Percentiles rank a stretch among this genome's conserved stretches.
Evolutionary conservation across 1,284 basidiomycete genomes (phyloP).

Genomic region (Pyrrhoderma noxium): DNA sequence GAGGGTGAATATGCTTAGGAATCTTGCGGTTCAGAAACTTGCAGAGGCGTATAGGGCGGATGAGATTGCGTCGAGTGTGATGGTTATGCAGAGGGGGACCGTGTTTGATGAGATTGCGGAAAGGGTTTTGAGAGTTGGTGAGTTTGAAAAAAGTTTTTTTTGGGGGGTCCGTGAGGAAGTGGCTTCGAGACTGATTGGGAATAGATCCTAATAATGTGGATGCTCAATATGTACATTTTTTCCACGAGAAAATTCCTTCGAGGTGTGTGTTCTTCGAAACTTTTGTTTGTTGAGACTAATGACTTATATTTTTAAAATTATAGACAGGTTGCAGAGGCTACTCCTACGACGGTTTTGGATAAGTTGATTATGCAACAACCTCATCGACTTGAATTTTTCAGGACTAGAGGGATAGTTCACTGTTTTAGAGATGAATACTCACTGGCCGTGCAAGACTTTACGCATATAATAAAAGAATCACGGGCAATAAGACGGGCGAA

Average conservation of each 20-base stretch:
- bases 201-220: constrained; percentile 68
- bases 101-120: constrained; percentile 83
- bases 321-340: constrained; percentile 76
- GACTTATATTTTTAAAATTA: constrained; percentile 7
- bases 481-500: constrained; percentile 58
- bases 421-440: constrained; percentile 77
- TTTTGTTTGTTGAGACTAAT: neutral
- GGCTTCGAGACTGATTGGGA: neutral
- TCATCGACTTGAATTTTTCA: constrained; percentile 69
- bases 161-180: neutral
- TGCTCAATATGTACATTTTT: constrained; percentile 81
- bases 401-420: constrained; percentile 76
- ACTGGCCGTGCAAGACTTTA: constrained; percentile 68
- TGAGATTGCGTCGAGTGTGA: constrained; percentile 81
- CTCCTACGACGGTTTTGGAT: constrained; percentile 63
- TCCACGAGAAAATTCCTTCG: constrained; percentile 85
- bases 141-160: constrained; percentile 25
- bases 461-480: constrained; percentile 66
- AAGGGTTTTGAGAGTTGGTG: constrained; percentile 66
- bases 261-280: constrained; percentile 38
- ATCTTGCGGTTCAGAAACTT: constrained; percentile 73
- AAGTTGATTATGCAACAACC: constrained; percentile 65
- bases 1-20: constrained; percentile 67
- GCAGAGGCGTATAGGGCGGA: constrained; percentile 75
- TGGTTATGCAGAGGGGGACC: constrained; percentile 85